Conservation (phyloP, 1,139 yeast species). For the Lodderomyces jiufengensis region DNA sequence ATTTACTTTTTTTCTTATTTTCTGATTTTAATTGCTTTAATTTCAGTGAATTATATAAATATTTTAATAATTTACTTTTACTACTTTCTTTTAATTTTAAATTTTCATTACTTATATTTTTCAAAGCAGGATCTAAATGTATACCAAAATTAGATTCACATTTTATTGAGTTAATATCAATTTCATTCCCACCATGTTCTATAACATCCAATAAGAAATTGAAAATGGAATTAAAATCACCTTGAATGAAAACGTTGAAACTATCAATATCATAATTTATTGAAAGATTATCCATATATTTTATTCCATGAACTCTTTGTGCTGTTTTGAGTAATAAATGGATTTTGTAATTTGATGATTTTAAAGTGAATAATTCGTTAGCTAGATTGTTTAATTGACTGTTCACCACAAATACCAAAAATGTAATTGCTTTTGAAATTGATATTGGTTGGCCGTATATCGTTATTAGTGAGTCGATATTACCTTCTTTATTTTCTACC, state of each 20-base stretch:
- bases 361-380: conserved; percentile 25
- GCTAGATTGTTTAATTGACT: conserved; percentile 25
- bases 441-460: conserved; percentile 24
- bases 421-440: conserved; percentile 22
- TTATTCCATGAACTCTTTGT: conserved; percentile 7
- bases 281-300: conserved; percentile 8
- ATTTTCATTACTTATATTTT: conserved; percentile 20
- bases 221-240: conserved; percentile 21
- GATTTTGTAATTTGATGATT: conserved; percentile 26
- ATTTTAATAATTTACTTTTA: conserved; percentile 15
- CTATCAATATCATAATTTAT: no score
- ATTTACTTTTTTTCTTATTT: no score
- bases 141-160: conserved; percentile 23
- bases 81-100: conserved; percentile 14
- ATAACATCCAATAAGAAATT: conserved; percentile 9
- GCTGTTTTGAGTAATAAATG: conserved; percentile 8
- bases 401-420: conserved; percentile 21
- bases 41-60: conserved; percentile 9
- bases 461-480: conserved; percentile 27
- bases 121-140: conserved; percentile 26
- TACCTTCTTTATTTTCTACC: conserved; percentile 23
- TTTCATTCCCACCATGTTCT: conserved; percentile 15
- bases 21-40: no score
- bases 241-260: conserved; percentile 15
- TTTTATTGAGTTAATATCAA: conserved; percentile 9